phyloP scores from a whole-genome alignment of 2,329 filamentous ascomycete species.

The Cladophialophora exuberans region DNA sequence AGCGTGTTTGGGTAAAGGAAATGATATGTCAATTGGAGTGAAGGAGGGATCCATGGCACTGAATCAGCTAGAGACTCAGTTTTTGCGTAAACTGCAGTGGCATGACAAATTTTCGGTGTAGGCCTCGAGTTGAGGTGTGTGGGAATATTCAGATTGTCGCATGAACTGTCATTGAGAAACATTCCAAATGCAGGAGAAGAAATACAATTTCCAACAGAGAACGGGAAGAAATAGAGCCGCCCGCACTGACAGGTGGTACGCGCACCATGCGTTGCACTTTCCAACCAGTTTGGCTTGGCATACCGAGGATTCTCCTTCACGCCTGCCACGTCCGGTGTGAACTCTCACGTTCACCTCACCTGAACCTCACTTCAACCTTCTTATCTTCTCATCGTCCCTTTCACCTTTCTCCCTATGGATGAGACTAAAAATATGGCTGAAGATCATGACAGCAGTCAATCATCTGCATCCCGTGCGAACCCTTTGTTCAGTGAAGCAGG shows the following conservation, averaged over 20 bases:
- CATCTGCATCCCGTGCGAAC: conserved; percentile 2
- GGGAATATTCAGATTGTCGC: neutral
- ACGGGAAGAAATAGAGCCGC: no score
- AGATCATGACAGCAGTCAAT: neutral
- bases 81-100: no score
- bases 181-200: neutral
- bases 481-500: conserved; percentile 55
- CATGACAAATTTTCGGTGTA: neutral
- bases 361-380: neutral
- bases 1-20: conserved; percentile 60
- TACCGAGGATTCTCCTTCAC: no score
- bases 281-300: no score
- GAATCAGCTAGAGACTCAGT: no score
- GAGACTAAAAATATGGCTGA: no score
- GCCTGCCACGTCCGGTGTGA: neutral
- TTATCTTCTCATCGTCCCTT: neutral
- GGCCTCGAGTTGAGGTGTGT: neutral
- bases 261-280: no score
- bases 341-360: neutral
- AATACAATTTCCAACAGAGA: no score
- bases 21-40: conserved; percentile 58
- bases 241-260: no score
- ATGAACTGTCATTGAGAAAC: neutral
- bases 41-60: conserved; percentile 35
- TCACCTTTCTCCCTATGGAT: no score